Conservation (phyloP, 306 rosid species). For the Vicia faba region DNA sequence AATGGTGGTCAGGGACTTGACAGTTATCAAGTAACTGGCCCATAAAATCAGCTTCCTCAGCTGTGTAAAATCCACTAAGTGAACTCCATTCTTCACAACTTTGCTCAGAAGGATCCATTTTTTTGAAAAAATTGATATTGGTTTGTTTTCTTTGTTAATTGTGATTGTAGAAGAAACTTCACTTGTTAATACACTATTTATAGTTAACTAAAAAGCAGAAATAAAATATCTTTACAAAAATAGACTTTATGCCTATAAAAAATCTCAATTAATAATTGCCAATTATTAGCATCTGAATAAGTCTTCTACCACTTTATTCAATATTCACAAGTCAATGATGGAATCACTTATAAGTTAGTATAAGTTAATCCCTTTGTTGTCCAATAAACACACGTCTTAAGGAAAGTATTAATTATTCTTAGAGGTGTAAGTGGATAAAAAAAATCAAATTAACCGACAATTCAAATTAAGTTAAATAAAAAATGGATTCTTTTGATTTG, state of each 20-base stretch:
- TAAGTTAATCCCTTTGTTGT: too few species aligned
- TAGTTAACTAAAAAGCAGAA: conserved; percentile 31
- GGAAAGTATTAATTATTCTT: background rate
- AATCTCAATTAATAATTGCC: conserved; percentile 32
- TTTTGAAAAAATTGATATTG: background rate
- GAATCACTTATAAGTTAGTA: conserved; percentile 34
- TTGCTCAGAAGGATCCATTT: conserved; percentile 55
- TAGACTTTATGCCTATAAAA: conserved; percentile 37
- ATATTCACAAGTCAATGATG: conserved; percentile 31
- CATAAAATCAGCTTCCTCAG: conserved; percentile 67
- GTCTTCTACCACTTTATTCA: conserved; percentile 29
- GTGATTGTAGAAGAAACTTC: conserved; percentile 25
- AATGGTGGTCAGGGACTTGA: conserved; percentile 3
- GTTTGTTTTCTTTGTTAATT: conserved; percentile 5
- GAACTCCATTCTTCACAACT: conserved; percentile 68
- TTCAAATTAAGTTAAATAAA: too few species aligned
- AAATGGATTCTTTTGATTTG: too few species aligned
- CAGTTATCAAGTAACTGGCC: conserved; percentile 49
- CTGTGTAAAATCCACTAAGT: conserved; percentile 52
- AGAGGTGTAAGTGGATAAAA: too few species aligned
- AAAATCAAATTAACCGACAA: too few species aligned
- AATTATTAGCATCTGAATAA: conserved; percentile 49
- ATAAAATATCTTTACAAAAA: conserved; percentile 1
- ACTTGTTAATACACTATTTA: conserved; percentile 40
- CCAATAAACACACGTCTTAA: conserved; percentile 7